Conservation (phyloP, 2,329 filamentous ascomycete genomes). For the Rutstroemia sp. region DNA sequence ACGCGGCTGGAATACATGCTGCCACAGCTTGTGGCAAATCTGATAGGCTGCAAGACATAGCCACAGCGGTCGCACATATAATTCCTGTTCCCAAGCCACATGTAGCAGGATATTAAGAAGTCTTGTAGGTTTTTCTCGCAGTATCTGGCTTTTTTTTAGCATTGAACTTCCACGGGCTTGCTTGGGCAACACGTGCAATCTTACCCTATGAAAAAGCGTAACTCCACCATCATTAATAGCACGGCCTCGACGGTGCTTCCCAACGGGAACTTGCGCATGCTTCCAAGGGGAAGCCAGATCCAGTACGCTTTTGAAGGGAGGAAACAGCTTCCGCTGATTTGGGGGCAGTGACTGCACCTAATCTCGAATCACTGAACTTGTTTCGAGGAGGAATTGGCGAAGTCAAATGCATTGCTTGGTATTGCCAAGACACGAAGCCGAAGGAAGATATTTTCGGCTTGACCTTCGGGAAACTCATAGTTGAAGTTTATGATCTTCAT, state of each 20-base stretch:
- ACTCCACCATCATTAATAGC: constrained; percentile 34
- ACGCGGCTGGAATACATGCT: constrained; percentile 36
- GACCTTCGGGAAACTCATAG: constrained; percentile 42
- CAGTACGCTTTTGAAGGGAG: constrained; percentile 33
- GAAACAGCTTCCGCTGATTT: constrained; percentile 26
- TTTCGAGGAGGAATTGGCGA: constrained; percentile 35
- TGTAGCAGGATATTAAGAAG: constrained; percentile 15
- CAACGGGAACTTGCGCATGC: constrained; percentile 35
- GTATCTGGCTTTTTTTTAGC: constrained; percentile 20
- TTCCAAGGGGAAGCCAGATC: constrained; percentile 28
- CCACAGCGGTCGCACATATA: neutral
- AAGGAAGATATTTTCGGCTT: constrained; percentile 35
- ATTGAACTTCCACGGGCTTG: neutral
- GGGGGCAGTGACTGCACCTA: constrained; percentile 32
- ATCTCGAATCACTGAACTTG: constrained; percentile 33
- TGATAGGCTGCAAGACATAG: constrained; percentile 28
- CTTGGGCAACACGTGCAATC: neutral
- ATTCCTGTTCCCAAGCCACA: neutral
- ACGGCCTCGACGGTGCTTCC: constrained; percentile 39
- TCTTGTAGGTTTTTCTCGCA: constrained; percentile 24
- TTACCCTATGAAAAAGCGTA: constrained; percentile 39
- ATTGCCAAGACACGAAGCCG: constrained; percentile 35
- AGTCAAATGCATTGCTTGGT: constrained; percentile 31
- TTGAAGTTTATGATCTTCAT: constrained; percentile 38
- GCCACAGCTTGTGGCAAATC: constrained; percentile 37